Percentiles rank a stretch among this genome's conserved stretches.
Evolutionary conservation across 1,284 basidiomycete species (phyloP).

Genomic region (Phylloporus gajari): DNA sequence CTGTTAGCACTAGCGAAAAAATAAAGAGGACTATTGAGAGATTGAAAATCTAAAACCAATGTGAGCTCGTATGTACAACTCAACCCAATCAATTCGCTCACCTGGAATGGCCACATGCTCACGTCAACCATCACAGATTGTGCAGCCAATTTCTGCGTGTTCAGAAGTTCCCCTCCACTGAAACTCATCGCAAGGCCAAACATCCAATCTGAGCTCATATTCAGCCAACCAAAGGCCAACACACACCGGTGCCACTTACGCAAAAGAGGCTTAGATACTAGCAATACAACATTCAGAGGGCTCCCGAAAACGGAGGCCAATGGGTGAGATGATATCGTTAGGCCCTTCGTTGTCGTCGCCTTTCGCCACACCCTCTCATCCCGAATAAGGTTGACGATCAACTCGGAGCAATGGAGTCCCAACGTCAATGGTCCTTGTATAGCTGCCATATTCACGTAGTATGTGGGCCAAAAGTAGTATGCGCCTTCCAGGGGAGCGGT

Average conservation of each 20-base stretch:
- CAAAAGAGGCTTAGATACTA: slow-evolving; percentile 37
- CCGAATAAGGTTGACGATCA: slow-evolving; percentile 41
- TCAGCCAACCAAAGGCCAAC: neutral
- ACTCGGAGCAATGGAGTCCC: slow-evolving; percentile 42
- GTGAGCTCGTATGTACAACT: neutral
- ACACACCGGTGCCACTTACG: slow-evolving; percentile 32
- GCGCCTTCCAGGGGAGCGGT: slow-evolving; percentile 24
- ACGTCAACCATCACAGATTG: slow-evolving; percentile 30
- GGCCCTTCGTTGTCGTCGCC: slow-evolving; percentile 25
- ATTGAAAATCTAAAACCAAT: slow-evolving; percentile 39
- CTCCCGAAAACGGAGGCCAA: slow-evolving; percentile 33
- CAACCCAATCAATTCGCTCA: slow-evolving; percentile 3
- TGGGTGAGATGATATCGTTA: slow-evolving; percentile 29
- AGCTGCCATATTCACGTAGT: slow-evolving; percentile 36
- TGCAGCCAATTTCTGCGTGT: no score
- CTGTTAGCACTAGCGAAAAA: slow-evolving; percentile 28
- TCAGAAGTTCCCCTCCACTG: no score
- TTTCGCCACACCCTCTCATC: slow-evolving; percentile 43
- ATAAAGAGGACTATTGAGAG: slow-evolving; percentile 31
- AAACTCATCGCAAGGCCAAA: slow-evolving; percentile 40
- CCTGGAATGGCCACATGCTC: slow-evolving; percentile 42
- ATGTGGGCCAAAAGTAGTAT: slow-evolving; percentile 7
- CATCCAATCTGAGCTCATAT: slow-evolving; percentile 37
- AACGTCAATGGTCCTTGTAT: slow-evolving; percentile 44
- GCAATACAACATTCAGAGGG: slow-evolving; percentile 23